phyloP scores from a whole-genome alignment of 2,329 filamentous ascomycete genomes.

The Dryadomyces quercivorus region DNA sequence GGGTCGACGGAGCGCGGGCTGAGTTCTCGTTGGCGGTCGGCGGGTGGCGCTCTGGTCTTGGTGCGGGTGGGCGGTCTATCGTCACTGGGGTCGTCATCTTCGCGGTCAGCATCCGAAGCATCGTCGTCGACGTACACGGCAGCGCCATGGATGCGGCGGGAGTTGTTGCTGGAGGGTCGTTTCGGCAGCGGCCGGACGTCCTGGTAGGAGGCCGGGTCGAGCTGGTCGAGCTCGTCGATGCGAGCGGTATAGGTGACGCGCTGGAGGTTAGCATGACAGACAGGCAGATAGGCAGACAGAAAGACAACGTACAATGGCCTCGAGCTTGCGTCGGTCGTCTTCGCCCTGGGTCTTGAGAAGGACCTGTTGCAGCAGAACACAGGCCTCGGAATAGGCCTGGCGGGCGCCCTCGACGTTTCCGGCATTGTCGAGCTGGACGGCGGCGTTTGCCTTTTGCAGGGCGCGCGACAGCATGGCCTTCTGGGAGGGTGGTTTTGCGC shows the following conservation, averaged over 20 bases:
- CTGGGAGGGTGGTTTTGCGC: constrained; percentile 50
- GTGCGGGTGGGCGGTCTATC: not conserved
- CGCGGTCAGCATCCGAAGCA: constrained; percentile 14
- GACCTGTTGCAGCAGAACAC: constrained; percentile 75
- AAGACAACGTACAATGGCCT: constrained; percentile 59
- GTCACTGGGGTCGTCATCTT: constrained; percentile 15
- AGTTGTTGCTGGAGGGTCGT: constrained; percentile 42
- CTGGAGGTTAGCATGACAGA: constrained; percentile 28
- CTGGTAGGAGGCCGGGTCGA: constrained; percentile 41
- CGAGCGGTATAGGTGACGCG: constrained; percentile 81
- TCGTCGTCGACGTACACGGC: constrained; percentile 20
- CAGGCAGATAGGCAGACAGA: not conserved
- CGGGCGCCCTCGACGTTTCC: constrained; percentile 89
- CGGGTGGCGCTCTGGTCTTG: not conserved
- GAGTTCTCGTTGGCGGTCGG: not conserved
- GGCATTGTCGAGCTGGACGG: constrained; percentile 89
- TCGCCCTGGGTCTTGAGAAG: constrained; percentile 72
- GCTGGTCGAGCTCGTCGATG: constrained; percentile 72
- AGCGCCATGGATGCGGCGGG: constrained; percentile 10
- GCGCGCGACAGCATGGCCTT: constrained; percentile 97
- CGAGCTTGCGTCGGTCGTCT: constrained; percentile 80
- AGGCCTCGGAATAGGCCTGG: constrained; percentile 84
- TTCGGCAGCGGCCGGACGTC: constrained; percentile 68
- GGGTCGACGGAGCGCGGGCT: constrained; percentile 25
- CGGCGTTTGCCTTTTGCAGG: constrained; percentile 88